A percentile compares a stretch with the other conserved stretches of the same genome.
Evolutionary conservation across 352 stramenopile genomes (phyloP).

Genomic region (Phytophthora foliorum): DNA sequence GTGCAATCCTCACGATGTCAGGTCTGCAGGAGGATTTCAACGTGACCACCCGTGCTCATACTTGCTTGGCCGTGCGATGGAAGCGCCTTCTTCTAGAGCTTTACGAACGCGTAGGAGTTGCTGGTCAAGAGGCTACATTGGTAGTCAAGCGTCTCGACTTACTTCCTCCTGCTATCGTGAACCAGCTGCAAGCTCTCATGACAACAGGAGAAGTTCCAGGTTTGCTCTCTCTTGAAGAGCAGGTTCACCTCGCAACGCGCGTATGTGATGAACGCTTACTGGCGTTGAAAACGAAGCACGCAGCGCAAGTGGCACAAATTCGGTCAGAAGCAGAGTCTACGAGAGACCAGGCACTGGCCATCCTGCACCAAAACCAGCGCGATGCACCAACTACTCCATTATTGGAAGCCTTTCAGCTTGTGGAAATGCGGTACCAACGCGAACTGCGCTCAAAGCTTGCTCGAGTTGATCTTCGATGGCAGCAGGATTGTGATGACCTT

Average conservation of each 20-base stretch:
- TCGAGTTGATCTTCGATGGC: conserved; percentile 58
- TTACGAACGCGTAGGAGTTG: conserved; percentile 64
- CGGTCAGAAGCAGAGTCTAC: conserved; percentile 37
- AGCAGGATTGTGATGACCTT: conserved; percentile 75
- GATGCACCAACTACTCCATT: conserved; percentile 33
- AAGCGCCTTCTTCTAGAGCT: conserved; percentile 50
- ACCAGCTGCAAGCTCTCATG: conserved; percentile 62
- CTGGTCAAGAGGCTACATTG: conserved; percentile 65
- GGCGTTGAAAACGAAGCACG: conserved; percentile 55
- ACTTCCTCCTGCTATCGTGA: conserved; percentile 46
- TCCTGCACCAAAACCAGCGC: conserved; percentile 44
- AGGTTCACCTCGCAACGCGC: conserved; percentile 65
- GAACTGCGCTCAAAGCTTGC: conserved; percentile 46
- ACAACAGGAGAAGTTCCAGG: conserved; percentile 68
- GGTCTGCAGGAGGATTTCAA: conserved; percentile 33
- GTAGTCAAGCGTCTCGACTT: conserved; percentile 59
- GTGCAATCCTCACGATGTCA: conserved; percentile 39
- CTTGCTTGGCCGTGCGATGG: conserved; percentile 45
- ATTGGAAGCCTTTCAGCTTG: conserved; percentile 40
- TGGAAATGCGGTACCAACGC: conserved; percentile 46
- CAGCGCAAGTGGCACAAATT: conserved; percentile 40
- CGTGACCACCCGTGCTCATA: neutral
- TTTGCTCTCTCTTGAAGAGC: conserved; percentile 67
- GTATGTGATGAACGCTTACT: conserved; percentile 76
- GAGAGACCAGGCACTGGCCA: conserved; percentile 38